Conservation (phyloP, 139 green algal species). For the Zygnema cylindricum region DNA sequence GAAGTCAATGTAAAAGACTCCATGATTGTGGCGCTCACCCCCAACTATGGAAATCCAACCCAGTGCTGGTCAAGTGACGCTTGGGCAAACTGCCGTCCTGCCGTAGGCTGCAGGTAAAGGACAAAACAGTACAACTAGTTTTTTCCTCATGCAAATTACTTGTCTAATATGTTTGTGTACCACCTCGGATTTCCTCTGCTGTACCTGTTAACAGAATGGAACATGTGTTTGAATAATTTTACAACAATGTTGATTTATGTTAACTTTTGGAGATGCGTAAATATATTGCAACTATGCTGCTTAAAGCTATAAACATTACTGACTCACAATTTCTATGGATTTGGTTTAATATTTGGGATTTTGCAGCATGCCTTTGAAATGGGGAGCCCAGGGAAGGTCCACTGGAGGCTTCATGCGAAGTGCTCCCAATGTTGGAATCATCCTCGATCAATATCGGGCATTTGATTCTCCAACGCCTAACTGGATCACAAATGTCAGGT, state of each 20-base stretch:
- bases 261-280: too few species aligned
- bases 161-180: too few species aligned
- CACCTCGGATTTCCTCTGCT: too few species aligned
- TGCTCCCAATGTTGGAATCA: background rate
- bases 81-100: conserved; percentile 16
- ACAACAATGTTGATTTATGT: too few species aligned
- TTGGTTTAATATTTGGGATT: too few species aligned
- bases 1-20: background rate
- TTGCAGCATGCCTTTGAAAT: background rate
- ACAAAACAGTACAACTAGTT: too few species aligned
- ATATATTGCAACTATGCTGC: too few species aligned
- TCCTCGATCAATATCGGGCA: background rate
- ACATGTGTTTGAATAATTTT: too few species aligned
- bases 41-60: conserved; percentile 39
- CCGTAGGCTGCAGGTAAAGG: conserved; percentile 15
- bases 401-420: background rate
- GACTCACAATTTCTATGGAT: too few species aligned
- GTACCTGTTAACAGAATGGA: too few species aligned
- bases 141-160: too few species aligned
- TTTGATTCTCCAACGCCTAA: background rate
- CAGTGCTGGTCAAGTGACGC: background rate
- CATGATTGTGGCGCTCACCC: conserved; percentile 23
- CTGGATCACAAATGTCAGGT: background rate
- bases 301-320: too few species aligned
- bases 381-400: background rate